Evolutionary conservation across 768 basidiomycete species (phyloP), one percentile per base, ranked within the genome.

Genomic region (Calocybe indica): DNA sequence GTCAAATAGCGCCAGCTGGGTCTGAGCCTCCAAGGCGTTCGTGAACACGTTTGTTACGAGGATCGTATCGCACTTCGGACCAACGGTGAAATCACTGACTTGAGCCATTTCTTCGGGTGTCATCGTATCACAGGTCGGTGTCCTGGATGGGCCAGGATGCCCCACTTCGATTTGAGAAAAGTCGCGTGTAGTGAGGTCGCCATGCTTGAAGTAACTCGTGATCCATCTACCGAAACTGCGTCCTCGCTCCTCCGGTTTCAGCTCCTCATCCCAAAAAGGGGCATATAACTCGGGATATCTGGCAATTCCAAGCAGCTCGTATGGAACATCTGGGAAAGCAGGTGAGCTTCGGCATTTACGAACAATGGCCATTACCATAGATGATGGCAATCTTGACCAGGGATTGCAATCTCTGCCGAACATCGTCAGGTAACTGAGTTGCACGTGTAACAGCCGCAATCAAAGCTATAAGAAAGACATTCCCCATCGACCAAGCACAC

Each of bases 121-220:
- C 22, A 22, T 22, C 1, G 22, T 22, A 22, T 22, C 22, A 1
- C 22, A 22, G 22, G 22, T 22, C 22, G 22, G 22, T 22, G 22
- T 22, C 22, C 22, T 22, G 22, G 22, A 22, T 22, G 22, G 22
- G 22, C 4, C 22, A 22, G 22, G 22, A 22, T 22, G 22, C 22
- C 22, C 22, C 22, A 22, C 22, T 22, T 22, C 22, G 4, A 22
- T 22, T 22, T 22, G 22, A 22, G 22, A 22, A 2, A 52, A 48
- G 48, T 63, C 55, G 2, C 56, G 55, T 10, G 56, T 51, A 2
- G 56, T 42, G 28, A 66, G 44, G 40, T 65, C 59, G 39, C 54
- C 53, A 40, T 71, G 66, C 12, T 66, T 51, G 51, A 63, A 69
- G 51, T 68, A 70, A 1, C 53, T 43, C 0, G 62, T 64, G 12